Base-by-base conservation (phyloP, 257 asterid genomes). In the Parsonsia alboflavescens region DNA sequence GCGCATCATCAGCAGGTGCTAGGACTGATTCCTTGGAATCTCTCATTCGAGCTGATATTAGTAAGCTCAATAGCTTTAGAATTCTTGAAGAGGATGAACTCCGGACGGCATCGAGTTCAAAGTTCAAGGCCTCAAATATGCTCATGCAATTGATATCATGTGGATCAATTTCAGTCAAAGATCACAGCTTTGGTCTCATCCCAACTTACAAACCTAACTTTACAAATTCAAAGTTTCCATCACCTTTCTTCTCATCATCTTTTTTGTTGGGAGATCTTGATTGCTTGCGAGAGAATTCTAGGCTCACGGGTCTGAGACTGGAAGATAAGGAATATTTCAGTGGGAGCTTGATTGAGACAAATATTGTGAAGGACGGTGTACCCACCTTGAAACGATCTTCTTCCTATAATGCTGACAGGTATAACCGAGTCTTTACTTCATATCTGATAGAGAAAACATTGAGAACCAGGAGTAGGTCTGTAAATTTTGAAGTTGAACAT, bases 311-410 rank as follows among this genome's bases (percentile, higher is more conserved):
- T 68, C 66, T 87, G 86, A 84, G 78, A 33, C 75, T 81, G 82
- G 99, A 95, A 85, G 94, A 92, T 73, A 92, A 90, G 79, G 99
- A 92, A 79, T 92, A 90, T 84, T 92, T 92, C 53, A 92, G 98
- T 54, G 97, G 98, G 80, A 92, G 97, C 81, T 82, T 95, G 82
- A 79, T 92, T 70, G 99, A 95, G 81, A 88, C 87, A 70, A 91
- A 78, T 80, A 82, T 85, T 75, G 58, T 78, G 76, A 92, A 87
- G 86, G 97, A 89, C 83, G 93, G 89, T 48, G 81, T 83, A 10
- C 80, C 93, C 49, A 74, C 77, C 59, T 82, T 95, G 44, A 92
- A 91, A 84, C 87, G 96, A 73, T 92, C 97, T 46, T 88, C 96
- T 45, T 95, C 99, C 9, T 90, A 83, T 77, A 83, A 87, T 77